phyloP scores from a whole-genome alignment of 257 asterid species.

The Leptodermis oblonga region DNA sequence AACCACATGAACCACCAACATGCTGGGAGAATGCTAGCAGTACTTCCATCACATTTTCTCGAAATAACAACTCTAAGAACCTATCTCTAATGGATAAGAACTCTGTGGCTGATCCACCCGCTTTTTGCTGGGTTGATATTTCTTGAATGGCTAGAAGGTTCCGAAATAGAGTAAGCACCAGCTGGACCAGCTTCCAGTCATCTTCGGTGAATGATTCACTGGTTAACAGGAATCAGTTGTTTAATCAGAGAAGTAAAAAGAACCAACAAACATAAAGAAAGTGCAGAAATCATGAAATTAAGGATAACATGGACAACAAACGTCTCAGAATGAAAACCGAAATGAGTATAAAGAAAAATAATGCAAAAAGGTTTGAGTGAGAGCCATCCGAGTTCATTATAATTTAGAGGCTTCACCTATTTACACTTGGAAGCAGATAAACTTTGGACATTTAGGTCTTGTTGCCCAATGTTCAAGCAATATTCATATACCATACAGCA shows the following conservation, averaged over 20 bases:
- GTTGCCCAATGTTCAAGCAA: too few relatives aligned
- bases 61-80: slow-evolving; percentile 64
- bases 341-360: neutral
- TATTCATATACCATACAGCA: too few relatives aligned
- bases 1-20: slow-evolving; percentile 63
- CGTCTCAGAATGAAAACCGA: neutral
- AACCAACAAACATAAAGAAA: slow-evolving; percentile 5
- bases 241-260: slow-evolving; percentile 8
- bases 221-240: slow-evolving; percentile 28
- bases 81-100: slow-evolving; percentile 67
- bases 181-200: slow-evolving; percentile 95
- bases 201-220: slow-evolving; percentile 90
- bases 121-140: slow-evolving; percentile 71
- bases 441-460: too few relatives aligned
- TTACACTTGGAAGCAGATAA: too few relatives aligned
- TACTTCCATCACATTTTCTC: slow-evolving; percentile 92
- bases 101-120: slow-evolving; percentile 67
- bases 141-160: slow-evolving; percentile 87
- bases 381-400: neutral
- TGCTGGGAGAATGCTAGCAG: slow-evolving; percentile 75
- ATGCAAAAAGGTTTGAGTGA: neutral
- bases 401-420: too few relatives aligned
- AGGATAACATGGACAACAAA: neutral
- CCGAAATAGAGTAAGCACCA: slow-evolving; percentile 82
- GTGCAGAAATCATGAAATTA: neutral